Base-by-base conservation (phyloP, 1,284 basidiomycete genomes). In the Athelia sp. region DNA sequence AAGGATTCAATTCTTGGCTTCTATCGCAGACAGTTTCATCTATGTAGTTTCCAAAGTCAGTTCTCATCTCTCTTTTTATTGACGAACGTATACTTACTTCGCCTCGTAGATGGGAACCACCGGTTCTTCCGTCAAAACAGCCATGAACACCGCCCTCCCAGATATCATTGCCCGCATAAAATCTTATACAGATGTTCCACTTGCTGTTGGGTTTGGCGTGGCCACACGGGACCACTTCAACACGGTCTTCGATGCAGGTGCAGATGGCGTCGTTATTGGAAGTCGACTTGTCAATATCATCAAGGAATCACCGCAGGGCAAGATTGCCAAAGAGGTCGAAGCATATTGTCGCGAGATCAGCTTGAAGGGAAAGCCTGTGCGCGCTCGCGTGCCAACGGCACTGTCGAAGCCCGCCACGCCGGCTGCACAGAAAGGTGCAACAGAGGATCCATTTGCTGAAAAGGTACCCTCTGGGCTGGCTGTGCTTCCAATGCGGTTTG, bases 171-270 rank as follows among this genome's bases (percentile, higher is more conserved):
- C 77, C 24, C 81, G 88, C 19, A 81, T 93, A 43, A 82, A 82
- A 49, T 71, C 84, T 61, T 82, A 84, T 65, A 82, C 91, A 45
- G 72, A 75, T 18, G 82, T 90, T 24, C 93, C 96, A 2, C 77
- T 99, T 46, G 95, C 93, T 9, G 96, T 99, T 55, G 97, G 96
- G 19, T 99, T 99, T 63, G 96, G 96, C 47, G 92, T 99, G 21
- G 87, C 94, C 21, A 96, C 88, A n/a, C 82, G 90, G 18, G 81
- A 85, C 19, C 95, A 99, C 69, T 97, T 95, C 66, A 83, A 96
- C 55, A 77, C 81, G 51, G 92, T 97, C 50, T 81, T 80, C 31
- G 76, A 85, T 51, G 81, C 92, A 18, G 96, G 96, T 38, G 93
- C 95, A 3, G 94, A 98, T 59, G 97, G 89, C 54, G 93, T 98